Conservation (phyloP, 2,329 filamentous ascomycete species). For the Microthyrium microscopicum region DNA sequence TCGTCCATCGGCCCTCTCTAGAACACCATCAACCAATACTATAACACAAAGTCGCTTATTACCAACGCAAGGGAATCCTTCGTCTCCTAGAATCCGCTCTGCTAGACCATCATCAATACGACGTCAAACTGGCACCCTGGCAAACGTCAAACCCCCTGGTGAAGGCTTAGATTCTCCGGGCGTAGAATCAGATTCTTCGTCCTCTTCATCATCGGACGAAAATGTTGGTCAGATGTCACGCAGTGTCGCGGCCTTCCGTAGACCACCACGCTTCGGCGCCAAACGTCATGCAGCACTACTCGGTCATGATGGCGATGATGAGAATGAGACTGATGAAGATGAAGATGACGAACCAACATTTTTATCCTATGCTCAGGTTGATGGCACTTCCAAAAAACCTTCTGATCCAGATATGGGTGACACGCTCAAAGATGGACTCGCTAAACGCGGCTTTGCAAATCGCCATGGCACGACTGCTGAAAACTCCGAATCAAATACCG, state of each 20-base stretch:
- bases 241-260: slow-evolving; percentile 28
- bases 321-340: slow-evolving; percentile 27
- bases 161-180: slow-evolving; percentile 8
- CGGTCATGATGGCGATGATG: slow-evolving; percentile 17
- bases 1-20: slow-evolving; percentile 21
- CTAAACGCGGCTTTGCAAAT: no score
- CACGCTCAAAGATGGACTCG: no score
- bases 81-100: slow-evolving; percentile 14
- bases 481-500: no score
- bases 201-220: slow-evolving; percentile 15
- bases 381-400: slow-evolving; percentile 4
- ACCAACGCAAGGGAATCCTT: slow-evolving; percentile 10
- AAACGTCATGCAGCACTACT: no score
- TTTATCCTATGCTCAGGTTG: slow-evolving; percentile 25
- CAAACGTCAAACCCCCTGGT: neutral
- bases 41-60: slow-evolving; percentile 11
- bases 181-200: slow-evolving; percentile 12
- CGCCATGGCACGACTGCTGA: no score
- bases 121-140: slow-evolving; percentile 11
- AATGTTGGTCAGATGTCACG: slow-evolving; percentile 21
- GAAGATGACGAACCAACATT: slow-evolving; percentile 26
- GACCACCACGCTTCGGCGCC: slow-evolving; percentile 23
- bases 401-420: no score
- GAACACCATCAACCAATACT: slow-evolving; percentile 27
- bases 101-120: slow-evolving; percentile 14